Conservation (phyloP, 176 grass and related monocot genomes). For the Eragrostis curvula region DNA sequence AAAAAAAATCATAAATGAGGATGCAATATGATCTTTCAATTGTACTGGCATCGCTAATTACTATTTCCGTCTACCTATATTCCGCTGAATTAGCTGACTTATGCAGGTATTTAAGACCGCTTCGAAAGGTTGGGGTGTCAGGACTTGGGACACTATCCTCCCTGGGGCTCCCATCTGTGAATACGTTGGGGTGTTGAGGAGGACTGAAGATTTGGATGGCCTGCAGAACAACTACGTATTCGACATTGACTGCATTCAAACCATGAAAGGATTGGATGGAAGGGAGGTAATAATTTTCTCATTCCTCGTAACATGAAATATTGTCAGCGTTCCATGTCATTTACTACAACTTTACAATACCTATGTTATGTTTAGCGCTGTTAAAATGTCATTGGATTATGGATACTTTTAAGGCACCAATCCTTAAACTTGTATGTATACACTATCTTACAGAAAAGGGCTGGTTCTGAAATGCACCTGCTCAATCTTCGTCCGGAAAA, state of each 20-base stretch:
- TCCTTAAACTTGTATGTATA: slow-evolving; percentile 2
- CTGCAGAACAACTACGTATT: slow-evolving; percentile 78
- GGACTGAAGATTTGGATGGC: slow-evolving; percentile 74
- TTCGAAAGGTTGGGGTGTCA: slow-evolving; percentile 90
- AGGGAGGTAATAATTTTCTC: slow-evolving; percentile 62
- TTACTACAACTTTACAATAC: neutral
- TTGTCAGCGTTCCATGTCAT: neutral
- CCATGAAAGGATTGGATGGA: slow-evolving; percentile 91
- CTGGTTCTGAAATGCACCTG: slow-evolving; percentile 64
- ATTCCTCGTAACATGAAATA: slow-evolving; percentile 4
- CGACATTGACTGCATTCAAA: slow-evolving; percentile 92
- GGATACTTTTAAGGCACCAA: neutral
- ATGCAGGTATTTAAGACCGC: slow-evolving; percentile 81
- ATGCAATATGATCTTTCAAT: neutral
- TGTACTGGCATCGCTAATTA: neutral
- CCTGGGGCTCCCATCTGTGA: slow-evolving; percentile 93
- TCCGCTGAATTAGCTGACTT: slow-evolving; percentile 15
- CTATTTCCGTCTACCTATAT: neutral
- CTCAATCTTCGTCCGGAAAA: slow-evolving; percentile 48
- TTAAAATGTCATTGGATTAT: neutral
- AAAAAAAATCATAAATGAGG: no score
- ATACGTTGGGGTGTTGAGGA: slow-evolving; percentile 72
- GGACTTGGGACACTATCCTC: slow-evolving; percentile 89
- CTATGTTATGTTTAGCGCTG: neutral
- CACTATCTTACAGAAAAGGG: slow-evolving; percentile 55